Evolutionary conservation across 2,329 filamentous ascomycete species (phyloP).

Genomic region (Colletotrichum gigasporum): DNA sequence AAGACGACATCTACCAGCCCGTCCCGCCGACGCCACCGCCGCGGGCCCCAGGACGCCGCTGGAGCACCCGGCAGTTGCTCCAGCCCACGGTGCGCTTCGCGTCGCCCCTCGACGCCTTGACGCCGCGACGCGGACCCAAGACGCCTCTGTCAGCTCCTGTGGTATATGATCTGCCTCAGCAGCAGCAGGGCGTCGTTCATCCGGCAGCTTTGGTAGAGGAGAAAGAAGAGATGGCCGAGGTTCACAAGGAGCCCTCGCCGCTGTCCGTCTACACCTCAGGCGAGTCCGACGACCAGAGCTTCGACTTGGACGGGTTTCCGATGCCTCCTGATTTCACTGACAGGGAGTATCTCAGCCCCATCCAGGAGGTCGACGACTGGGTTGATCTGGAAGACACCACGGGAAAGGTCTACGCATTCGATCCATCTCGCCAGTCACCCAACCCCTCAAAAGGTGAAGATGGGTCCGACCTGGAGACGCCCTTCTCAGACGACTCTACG

Average conservation of each 20-base stretch:
- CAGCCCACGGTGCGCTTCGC: slow-evolving; percentile 12
- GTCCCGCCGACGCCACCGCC: slow-evolving; percentile 27
- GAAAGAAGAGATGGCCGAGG: background rate
- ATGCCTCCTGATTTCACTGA: slow-evolving; percentile 34
- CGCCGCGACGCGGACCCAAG: background rate
- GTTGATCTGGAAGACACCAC: slow-evolving; percentile 38
- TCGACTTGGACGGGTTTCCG: slow-evolving; percentile 6
- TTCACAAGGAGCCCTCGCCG: slow-evolving; percentile 15
- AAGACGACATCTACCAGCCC: slow-evolving; percentile 27
- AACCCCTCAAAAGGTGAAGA: slow-evolving; percentile 39
- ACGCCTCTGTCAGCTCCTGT: slow-evolving; percentile 15
- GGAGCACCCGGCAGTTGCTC: background rate
- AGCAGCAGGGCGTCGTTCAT: background rate
- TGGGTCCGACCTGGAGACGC: slow-evolving; percentile 40
- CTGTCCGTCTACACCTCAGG: slow-evolving; percentile 37
- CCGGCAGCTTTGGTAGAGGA: slow-evolving; percentile 8
- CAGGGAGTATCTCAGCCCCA: slow-evolving; percentile 28
- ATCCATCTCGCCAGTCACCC: slow-evolving; percentile 29
- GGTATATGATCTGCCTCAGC: background rate
- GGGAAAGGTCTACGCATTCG: slow-evolving; percentile 38
- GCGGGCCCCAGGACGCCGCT: slow-evolving; percentile 11
- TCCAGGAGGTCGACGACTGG: slow-evolving; percentile 36
- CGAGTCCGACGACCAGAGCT: slow-evolving; percentile 18
- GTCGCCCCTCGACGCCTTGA: background rate
- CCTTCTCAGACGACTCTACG: slow-evolving; percentile 37